A percentile compares a stretch with the other conserved stretches of the same genome.
phyloP scores from a whole-genome alignment of 2,329 filamentous ascomycete genomes.

The Thielaviopsis punctulata region DNA sequence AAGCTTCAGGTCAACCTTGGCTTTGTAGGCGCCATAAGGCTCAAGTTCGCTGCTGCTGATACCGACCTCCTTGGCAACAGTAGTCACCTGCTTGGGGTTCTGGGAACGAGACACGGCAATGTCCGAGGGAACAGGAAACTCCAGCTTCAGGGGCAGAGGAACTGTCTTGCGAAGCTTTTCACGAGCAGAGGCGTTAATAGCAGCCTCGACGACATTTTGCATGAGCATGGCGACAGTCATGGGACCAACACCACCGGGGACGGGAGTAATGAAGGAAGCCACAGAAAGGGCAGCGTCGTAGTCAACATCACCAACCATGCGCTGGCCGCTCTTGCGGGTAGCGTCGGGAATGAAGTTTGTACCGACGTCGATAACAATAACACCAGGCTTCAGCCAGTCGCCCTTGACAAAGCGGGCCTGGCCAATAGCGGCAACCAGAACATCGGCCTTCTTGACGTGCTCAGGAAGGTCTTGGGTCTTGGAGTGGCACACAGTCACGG shows the following conservation, averaged over 20 bases:
- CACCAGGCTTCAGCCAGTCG: slow-evolving; percentile 86
- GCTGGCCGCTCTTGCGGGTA: slow-evolving; percentile 79
- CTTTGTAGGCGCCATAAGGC: slow-evolving; percentile 89
- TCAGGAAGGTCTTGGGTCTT: slow-evolving; percentile 58
- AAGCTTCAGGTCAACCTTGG: slow-evolving; percentile 74
- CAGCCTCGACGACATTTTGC: slow-evolving; percentile 83
- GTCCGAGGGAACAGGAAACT: slow-evolving; percentile 78
- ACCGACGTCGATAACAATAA: slow-evolving; percentile 92
- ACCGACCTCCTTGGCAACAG: slow-evolving; percentile 70
- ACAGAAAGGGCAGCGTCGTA: slow-evolving; percentile 71
- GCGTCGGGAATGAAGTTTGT: slow-evolving; percentile 88
- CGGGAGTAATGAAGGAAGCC: slow-evolving; percentile 85
- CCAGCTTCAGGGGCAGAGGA: slow-evolving; percentile 67
- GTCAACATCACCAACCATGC: slow-evolving; percentile 89
- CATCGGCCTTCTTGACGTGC: slow-evolving; percentile 68
- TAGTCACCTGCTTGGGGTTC: slow-evolving; percentile 77
- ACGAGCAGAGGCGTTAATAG: slow-evolving; percentile 63
- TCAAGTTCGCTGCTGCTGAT: slow-evolving; percentile 81
- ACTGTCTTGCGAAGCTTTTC: slow-evolving; percentile 66
- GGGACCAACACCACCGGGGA: slow-evolving; percentile 88
- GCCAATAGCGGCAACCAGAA: slow-evolving; percentile 85
- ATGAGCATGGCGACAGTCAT: slow-evolving; percentile 99
- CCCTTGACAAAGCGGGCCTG: slow-evolving; percentile 77
- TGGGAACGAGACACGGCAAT: slow-evolving; percentile 83
- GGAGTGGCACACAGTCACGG: slow-evolving; percentile 91